A percentile compares a stretch with the other conserved stretches of the same genome.
These are phyloP conservation scores for Brettanomyces sp. DNA, from an alignment of 805 yeast genomes.

Conservation along the genomic window DNA sequence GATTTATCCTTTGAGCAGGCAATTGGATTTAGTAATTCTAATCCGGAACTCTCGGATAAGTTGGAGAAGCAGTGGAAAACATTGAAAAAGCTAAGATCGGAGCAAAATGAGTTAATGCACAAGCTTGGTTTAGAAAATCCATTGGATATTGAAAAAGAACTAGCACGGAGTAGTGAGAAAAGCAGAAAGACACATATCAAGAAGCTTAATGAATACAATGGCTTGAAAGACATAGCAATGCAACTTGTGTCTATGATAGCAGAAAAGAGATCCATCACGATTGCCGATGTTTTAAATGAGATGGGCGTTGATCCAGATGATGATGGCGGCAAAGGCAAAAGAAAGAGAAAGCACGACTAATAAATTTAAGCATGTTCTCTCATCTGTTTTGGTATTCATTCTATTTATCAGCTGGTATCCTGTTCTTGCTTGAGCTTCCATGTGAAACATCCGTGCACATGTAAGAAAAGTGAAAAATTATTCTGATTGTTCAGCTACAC, in stretches of 20 bases:
- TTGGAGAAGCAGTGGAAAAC: not conserved
- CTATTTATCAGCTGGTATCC: no score
- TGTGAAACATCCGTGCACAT: no score
- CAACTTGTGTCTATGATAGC: slow-evolving; percentile 51
- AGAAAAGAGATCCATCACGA: slow-evolving; percentile 39
- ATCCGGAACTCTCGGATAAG: not conserved
- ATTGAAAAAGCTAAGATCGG: not conserved
- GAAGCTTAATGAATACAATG: slow-evolving; percentile 49
- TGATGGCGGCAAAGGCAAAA: not conserved
- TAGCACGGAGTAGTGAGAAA: slow-evolving; percentile 20
- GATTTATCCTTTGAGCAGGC: not conserved
- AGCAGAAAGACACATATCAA: slow-evolving; percentile 44
- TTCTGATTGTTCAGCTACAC: no score
- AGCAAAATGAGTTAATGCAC: slow-evolving; percentile 5
- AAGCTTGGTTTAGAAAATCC: slow-evolving; percentile 4
- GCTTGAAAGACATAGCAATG: slow-evolving; percentile 52
- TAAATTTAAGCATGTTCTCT: no score
- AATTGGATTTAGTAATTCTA: not conserved
- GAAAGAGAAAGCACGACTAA: not conserved
- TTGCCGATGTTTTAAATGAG: slow-evolving; percentile 43
- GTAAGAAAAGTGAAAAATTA: no score
- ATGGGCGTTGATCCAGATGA: slow-evolving; percentile 31
- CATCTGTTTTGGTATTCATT: no score
- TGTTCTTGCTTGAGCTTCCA: no score
- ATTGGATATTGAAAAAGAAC: slow-evolving; percentile 3